phyloP scores from a whole-genome alignment of 345 rosid genomes.

The thale cress (Arabidopsis thaliana) region DNA sequence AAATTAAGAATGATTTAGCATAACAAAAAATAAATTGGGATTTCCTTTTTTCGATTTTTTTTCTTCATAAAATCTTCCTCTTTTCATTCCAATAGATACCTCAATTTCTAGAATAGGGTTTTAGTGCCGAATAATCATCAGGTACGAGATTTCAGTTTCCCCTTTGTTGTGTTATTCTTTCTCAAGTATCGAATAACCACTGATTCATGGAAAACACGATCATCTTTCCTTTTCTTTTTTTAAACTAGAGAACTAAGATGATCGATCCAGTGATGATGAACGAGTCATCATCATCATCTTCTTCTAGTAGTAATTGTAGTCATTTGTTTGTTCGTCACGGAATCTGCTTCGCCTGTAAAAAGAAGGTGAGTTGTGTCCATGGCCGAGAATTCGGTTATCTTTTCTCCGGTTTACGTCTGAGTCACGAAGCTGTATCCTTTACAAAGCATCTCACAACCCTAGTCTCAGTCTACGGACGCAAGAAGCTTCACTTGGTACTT shows the following conservation, averaged over 20 bases:
- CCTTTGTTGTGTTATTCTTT: neutral
- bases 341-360: slow-evolving; percentile 29
- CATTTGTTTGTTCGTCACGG: slow-evolving; percentile 24
- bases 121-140: no score
- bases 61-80: no score
- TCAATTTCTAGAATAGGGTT: no score
- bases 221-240: no score
- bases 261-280: slow-evolving; percentile 5
- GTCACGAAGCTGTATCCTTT: slow-evolving; percentile 19
- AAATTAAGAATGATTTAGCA: no score
- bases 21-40: no score
- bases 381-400: slow-evolving; percentile 22
- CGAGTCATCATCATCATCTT: slow-evolving; percentile 2
- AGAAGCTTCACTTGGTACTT: slow-evolving; percentile 41
- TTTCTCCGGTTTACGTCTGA: slow-evolving; percentile 25
- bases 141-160: neutral
- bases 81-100: no score
- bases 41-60: no score
- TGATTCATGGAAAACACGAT: no score
- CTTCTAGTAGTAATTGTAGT: slow-evolving; percentile 14
- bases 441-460: slow-evolving; percentile 39
- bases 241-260: neutral
- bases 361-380: neutral
- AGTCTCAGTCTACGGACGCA: slow-evolving; percentile 28
- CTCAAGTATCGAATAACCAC: neutral